Percentiles rank a stretch among this genome's conserved stretches.
phyloP scores from a whole-genome alignment of 768 basidiomycete genomes.

The Ramaria rubella region DNA sequence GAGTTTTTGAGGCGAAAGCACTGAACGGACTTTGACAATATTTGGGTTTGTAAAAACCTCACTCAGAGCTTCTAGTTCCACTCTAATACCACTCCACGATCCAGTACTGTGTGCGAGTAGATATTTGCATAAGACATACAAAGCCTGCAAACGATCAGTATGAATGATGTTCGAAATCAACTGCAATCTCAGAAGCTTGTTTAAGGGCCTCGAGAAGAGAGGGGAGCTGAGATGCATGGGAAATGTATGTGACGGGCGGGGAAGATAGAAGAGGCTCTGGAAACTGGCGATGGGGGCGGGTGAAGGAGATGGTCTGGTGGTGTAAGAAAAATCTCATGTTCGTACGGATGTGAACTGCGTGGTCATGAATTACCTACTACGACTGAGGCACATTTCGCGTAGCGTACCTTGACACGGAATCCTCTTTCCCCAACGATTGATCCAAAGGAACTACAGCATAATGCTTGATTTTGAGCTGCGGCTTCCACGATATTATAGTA shows the following conservation, averaged over 20 bases:
- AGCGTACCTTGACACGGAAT: conserved; percentile 27
- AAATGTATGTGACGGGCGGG: conserved; percentile 43
- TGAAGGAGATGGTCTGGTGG: conserved; percentile 58
- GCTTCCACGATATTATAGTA: conserved; percentile 50
- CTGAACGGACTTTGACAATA: conserved; percentile 66
- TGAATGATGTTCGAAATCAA: conserved; percentile 93
- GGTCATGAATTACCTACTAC: conserved; percentile 11
- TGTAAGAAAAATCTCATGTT: conserved; percentile 72
- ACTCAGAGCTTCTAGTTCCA: conserved; percentile 67
- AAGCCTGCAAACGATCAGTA: conserved; percentile 82
- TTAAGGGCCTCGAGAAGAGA: conserved; percentile 65
- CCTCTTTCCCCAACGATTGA: conserved; percentile 27
- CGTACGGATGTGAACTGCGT: conserved; percentile 61
- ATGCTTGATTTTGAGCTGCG: conserved; percentile 67
- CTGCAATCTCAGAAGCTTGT: conserved; percentile 68
- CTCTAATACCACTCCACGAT: conserved; percentile 77
- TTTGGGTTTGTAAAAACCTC: conserved; percentile 79
- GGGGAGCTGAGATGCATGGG: conserved; percentile 62
- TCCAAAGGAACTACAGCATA: conserved; percentile 82
- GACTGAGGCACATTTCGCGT: neutral
- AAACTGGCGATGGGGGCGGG: conserved; percentile 37
- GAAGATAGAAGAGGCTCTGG: conserved; percentile 49
- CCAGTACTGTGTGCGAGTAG: conserved; percentile 78
- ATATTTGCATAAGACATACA: conserved; percentile 89
- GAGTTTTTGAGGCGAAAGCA: too few relatives aligned